phyloP scores from a whole-genome alignment of 805 yeast genomes.

The Maudiozyma serrabonitensis region DNA sequence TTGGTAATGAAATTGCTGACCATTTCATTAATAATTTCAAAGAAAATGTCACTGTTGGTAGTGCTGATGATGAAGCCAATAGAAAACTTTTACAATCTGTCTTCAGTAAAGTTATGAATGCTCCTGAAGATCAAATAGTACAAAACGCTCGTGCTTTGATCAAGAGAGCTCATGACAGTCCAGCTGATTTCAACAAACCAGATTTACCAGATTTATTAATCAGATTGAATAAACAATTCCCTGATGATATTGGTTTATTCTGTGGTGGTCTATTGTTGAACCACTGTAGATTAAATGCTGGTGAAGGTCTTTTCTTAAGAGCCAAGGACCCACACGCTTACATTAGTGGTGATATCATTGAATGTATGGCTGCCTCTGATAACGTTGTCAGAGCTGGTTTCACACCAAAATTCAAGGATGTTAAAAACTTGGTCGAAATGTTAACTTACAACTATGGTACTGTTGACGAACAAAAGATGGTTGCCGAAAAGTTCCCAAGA shows the following conservation, averaged over 20 bases:
- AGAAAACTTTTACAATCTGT: conserved; percentile 61
- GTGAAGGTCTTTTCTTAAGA: conserved; percentile 93
- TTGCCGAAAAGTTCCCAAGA: conserved; percentile 39
- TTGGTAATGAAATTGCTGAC: conserved; percentile 51
- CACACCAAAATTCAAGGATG: conserved; percentile 99
- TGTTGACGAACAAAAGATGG: conserved; percentile 90
- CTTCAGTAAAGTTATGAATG: conserved; percentile 77
- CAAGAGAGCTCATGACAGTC: conserved; percentile 47
- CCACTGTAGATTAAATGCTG: conserved; percentile 71
- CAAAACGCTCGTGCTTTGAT: conserved; percentile 57
- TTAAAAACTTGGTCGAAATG: conserved; percentile 77
- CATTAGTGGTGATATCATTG: conserved; percentile 93
- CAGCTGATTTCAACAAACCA: conserved; percentile 42
- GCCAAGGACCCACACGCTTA: conserved; percentile 99
- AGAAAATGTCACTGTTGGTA: conserved; percentile 35
- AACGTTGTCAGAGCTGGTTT: conserved; percentile 98
- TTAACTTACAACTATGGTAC: conserved; percentile 83
- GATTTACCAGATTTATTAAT: conserved; percentile 64
- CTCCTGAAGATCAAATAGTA: conserved; percentile 50
- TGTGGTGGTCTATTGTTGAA: conserved; percentile 91
- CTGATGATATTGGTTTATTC: conserved; percentile 87
- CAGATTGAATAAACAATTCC: conserved; percentile 79
- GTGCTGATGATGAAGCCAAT: conserved; percentile 46
- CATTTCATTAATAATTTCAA: conserved; percentile 44
- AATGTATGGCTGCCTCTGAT: conserved; percentile 99